Conservation (phyloP, 495 filamentous ascomycete genomes). For the Penicillium pulvis region DNA sequence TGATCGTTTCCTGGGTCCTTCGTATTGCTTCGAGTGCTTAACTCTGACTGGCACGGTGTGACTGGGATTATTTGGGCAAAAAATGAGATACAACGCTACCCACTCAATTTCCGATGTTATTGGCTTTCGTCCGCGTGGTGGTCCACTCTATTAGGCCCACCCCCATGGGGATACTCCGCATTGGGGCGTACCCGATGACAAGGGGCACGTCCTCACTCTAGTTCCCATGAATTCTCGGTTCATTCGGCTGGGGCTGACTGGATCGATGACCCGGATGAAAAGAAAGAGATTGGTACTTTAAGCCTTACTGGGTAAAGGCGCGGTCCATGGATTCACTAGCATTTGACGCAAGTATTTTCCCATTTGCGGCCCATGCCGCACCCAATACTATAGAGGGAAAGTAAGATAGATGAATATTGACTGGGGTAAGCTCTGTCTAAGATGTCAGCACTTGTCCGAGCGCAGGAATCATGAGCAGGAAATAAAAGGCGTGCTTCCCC, state of each 20-base stretch:
- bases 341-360: constrained; percentile 2
- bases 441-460: constrained; percentile 6
- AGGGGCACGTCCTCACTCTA: background rate
- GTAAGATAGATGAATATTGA: background rate
- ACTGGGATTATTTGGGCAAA: background rate
- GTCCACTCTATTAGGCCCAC: constrained; percentile 17
- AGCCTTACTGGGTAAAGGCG: background rate
- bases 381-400: background rate
- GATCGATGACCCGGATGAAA: background rate
- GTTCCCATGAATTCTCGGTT: constrained; percentile 5
- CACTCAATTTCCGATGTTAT: background rate
- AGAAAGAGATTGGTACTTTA: background rate
- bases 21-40: constrained; percentile 15
- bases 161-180: constrained; percentile 16
- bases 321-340: constrained; percentile 6
- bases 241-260: constrained; percentile 2
- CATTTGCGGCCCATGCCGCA: constrained; percentile 10
- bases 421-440: background rate
- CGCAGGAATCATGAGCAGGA: background rate
- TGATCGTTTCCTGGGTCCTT: constrained; percentile 16
- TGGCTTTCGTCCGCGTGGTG: constrained; percentile 18
- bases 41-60: background rate
- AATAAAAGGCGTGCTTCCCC: constrained; percentile 11
- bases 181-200: constrained; percentile 12
- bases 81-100: background rate